phyloP scores from a whole-genome alignment of 306 rosid genomes.

The Vicia sativa region DNA sequence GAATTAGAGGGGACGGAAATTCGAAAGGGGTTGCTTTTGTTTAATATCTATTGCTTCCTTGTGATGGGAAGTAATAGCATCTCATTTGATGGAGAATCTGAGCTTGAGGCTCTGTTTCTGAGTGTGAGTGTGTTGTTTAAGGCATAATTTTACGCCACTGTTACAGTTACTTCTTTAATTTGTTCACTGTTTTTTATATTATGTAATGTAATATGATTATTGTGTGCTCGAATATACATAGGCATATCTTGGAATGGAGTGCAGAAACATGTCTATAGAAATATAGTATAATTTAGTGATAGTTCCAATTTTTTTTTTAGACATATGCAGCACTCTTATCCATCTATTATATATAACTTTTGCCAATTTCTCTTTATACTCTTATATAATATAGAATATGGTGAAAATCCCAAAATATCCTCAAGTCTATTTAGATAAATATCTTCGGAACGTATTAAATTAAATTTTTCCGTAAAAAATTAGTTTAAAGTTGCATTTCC shows the following conservation, averaged over 20 bases:
- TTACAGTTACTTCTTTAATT: neutral
- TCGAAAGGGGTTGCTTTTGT: neutral
- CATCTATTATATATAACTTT: too few species aligned
- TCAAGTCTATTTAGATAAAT: too few species aligned
- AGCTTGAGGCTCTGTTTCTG: constrained; percentile 2
- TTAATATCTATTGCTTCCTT: constrained; percentile 7
- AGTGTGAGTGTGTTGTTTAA: neutral
- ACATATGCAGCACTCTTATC: too few species aligned
- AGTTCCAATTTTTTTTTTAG: too few species aligned
- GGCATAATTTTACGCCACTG: neutral
- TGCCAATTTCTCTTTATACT: too few species aligned
- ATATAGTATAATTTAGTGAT: too few species aligned
- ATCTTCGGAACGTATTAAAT: too few species aligned
- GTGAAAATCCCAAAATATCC: too few species aligned
- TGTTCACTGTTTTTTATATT: constrained; percentile 1
- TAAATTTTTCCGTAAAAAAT: too few species aligned
- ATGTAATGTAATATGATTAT: neutral
- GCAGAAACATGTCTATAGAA: neutral
- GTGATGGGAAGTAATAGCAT: neutral
- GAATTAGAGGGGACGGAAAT: neutral
- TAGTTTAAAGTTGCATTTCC: too few species aligned
- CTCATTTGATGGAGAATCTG: constrained; percentile 6
- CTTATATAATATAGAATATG: too few species aligned
- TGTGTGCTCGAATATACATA: neutral
- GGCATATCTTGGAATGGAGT: neutral